Conservation (phyloP, 228 moss, liverwort and hornwort species). For the Sphagnum fallax region DNA sequence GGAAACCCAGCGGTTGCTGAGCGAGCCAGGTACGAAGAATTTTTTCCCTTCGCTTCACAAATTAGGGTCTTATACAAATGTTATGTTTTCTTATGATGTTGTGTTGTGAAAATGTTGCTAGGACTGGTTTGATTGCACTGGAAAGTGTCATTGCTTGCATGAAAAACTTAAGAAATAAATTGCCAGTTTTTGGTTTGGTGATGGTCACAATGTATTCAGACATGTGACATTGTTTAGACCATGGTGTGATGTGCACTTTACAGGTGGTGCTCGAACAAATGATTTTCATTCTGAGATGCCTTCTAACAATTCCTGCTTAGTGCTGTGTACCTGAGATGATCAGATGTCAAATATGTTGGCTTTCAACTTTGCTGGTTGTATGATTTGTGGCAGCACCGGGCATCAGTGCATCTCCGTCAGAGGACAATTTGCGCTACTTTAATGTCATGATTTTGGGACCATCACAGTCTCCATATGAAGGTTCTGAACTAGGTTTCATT, state of each 20-base stretch:
- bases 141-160: background rate
- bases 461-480: conserved; percentile 92
- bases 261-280: no score
- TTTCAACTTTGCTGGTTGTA: background rate
- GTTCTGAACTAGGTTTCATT: conserved; percentile 11
- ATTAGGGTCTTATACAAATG: background rate
- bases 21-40: conserved; percentile 75
- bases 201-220: background rate
- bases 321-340: background rate
- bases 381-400: conserved; percentile 60
- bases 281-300: no score
- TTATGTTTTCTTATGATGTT: background rate
- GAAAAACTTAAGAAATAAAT: background rate
- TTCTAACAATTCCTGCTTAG: no score
- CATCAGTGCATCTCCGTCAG: conserved; percentile 95
- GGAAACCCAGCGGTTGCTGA: conserved; percentile 99
- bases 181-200: background rate
- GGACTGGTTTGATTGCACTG: background rate
- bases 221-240: no score
- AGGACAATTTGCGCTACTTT: conserved; percentile 95
- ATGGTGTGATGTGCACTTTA: no score
- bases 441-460: conserved; percentile 98
- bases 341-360: background rate
- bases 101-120: background rate
- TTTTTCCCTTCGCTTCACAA: no score